phyloP scores from a whole-genome alignment of 768 basidiomycete species.

The Porphyrellus cyaneotinctus region DNA sequence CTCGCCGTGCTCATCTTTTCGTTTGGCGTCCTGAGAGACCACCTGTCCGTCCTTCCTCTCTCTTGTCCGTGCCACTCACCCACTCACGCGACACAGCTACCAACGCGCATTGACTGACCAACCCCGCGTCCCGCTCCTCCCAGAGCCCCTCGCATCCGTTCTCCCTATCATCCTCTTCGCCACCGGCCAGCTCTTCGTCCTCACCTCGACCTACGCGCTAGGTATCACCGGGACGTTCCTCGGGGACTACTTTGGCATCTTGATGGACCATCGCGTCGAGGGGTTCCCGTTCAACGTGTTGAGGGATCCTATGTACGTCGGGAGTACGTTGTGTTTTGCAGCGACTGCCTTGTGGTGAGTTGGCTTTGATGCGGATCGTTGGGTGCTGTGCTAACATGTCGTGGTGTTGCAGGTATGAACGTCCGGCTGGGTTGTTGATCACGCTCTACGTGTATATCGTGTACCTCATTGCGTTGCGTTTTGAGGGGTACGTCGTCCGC shows the following conservation, averaged over 20 bases:
- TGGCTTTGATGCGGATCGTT: no score
- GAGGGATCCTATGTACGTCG: constrained; percentile 95
- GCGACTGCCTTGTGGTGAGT: constrained; percentile 84
- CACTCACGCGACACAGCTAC: constrained; percentile 47
- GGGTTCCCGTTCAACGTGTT: constrained; percentile 96
- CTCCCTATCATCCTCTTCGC: constrained; percentile 59
- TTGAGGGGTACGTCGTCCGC: constrained; percentile 70
- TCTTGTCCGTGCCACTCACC: no score
- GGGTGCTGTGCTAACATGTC: not conserved
- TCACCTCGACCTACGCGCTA: constrained; percentile 84
- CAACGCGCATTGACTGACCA: constrained; percentile 72
- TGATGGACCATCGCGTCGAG: constrained; percentile 88
- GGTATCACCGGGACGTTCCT: constrained; percentile 94
- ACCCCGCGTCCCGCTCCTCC: constrained; percentile 63
- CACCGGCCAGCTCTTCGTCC: constrained; percentile 78
- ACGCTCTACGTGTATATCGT: constrained; percentile 78
- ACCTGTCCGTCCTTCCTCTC: constrained; percentile 53
- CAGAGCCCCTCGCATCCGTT: constrained; percentile 57
- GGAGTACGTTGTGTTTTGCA: constrained; percentile 86
- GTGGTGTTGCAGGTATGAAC: constrained; percentile 65
- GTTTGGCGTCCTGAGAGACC: constrained; percentile 82
- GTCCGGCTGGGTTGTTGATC: constrained; percentile 79
- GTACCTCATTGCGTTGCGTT: constrained; percentile 79
- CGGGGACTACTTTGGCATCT: constrained; percentile 78
- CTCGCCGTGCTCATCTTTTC: constrained; percentile 82